These are phyloP conservation scores for Claviceps quebecensis DNA, from an alignment of 2,329 filamentous ascomycete species.

Conservation along the genomic window DNA sequence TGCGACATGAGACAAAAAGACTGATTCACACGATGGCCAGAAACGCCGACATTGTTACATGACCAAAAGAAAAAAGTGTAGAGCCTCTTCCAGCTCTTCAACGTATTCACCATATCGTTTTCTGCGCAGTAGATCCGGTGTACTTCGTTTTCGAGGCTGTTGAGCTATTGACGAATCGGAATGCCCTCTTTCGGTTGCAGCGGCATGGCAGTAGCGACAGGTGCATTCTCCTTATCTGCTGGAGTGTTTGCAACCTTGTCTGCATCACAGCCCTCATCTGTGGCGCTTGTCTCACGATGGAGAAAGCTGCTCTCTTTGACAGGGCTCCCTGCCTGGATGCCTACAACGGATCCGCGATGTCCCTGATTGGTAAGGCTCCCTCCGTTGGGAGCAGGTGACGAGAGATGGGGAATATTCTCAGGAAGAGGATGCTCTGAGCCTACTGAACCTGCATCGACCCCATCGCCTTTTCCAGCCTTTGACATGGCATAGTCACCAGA, in stretches of 20 bases:
- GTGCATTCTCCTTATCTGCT: conserved; percentile 26
- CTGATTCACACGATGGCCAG: background rate
- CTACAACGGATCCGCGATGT: conserved; percentile 26
- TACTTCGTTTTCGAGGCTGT: background rate
- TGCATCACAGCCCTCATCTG: conserved; percentile 28
- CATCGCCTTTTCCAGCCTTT: conserved; percentile 92
- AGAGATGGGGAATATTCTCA: conserved; percentile 86
- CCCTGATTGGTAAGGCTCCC: conserved; percentile 21
- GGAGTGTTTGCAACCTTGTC: conserved; percentile 3
- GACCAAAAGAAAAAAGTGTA: background rate
- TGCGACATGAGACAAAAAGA: background rate
- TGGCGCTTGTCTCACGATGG: conserved; percentile 62
- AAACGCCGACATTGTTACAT: background rate
- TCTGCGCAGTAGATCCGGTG: no score
- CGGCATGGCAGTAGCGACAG: conserved; percentile 11
- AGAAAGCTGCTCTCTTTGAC: conserved; percentile 84
- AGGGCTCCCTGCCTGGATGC: conserved; percentile 56
- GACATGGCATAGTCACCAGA: conserved; percentile 92
- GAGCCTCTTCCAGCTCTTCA: background rate
- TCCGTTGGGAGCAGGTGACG: conserved; percentile 42
- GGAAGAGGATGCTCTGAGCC: conserved; percentile 89
- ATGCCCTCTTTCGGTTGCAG: conserved; percentile 29
- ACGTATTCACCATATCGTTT: background rate
- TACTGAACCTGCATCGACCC: conserved; percentile 84
- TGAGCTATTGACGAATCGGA: conserved; percentile 46